Conservation (phyloP, 176 grass and related monocot species). For the Aegilops bicornis region DNA sequence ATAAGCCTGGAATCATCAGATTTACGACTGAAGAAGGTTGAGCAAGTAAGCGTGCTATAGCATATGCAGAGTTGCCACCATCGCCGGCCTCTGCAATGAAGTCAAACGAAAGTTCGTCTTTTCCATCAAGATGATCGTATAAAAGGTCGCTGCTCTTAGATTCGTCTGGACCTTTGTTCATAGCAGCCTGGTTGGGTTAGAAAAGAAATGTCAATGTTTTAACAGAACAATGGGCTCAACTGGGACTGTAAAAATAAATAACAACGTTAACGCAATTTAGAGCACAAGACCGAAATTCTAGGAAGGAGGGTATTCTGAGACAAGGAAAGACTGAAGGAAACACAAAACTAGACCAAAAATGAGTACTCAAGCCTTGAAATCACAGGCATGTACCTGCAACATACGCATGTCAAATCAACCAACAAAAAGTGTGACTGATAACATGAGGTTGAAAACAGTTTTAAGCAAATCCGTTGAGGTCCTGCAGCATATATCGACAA, state of each 20-base stretch:
- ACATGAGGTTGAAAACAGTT: slow-evolving; percentile 95
- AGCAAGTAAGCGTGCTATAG: slow-evolving; percentile 79
- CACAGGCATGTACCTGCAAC: slow-evolving; percentile 75
- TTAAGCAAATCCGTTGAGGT: slow-evolving; percentile 98
- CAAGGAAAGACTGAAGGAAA: slow-evolving; percentile 10
- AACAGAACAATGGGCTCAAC: slow-evolving; percentile 15
- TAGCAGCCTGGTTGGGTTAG: slow-evolving; percentile 65
- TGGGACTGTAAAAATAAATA: no score
- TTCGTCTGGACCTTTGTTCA: slow-evolving; percentile 85
- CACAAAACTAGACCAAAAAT: neutral
- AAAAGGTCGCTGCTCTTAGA: slow-evolving; percentile 59
- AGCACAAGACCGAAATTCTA: neutral
- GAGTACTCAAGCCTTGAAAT: neutral
- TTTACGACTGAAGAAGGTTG: slow-evolving; percentile 56
- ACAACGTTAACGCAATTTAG: neutral
- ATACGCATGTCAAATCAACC: slow-evolving; percentile 97
- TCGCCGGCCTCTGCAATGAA: slow-evolving; percentile 93
- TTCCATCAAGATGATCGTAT: slow-evolving; percentile 75
- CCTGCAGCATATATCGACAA: slow-evolving; percentile 42
- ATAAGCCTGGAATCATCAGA: slow-evolving; percentile 36
- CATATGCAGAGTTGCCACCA: slow-evolving; percentile 82
- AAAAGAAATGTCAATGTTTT: slow-evolving; percentile 26
- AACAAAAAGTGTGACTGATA: slow-evolving; percentile 93
- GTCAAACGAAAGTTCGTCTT: slow-evolving; percentile 90
- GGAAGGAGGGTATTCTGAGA: no score